Evolutionary conservation across 2,329 filamentous ascomycete species (phyloP).

Genomic region (Colletotrichum musae): DNA sequence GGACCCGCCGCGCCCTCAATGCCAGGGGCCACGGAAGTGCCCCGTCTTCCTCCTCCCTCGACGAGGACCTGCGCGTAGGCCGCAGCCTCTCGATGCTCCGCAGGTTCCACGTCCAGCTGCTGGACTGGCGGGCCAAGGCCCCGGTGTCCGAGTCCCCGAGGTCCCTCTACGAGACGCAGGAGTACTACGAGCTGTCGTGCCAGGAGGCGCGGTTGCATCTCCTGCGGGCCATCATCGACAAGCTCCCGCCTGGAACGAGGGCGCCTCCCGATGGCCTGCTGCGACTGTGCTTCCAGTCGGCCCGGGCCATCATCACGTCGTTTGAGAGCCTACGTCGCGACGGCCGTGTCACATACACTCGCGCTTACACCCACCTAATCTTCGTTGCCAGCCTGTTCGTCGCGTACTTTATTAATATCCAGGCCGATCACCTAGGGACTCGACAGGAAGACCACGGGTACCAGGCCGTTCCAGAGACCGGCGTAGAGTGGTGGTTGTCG

Average conservation of each 20-base stretch:
- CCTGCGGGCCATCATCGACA: conserved; percentile 20
- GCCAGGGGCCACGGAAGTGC: not conserved
- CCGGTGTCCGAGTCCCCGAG: not conserved
- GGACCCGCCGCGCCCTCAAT: not conserved
- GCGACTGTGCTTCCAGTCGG: conserved; percentile 14
- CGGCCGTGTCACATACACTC: conserved; percentile 5
- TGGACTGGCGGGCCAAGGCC: conserved; percentile 18
- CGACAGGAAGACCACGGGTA: not conserved
- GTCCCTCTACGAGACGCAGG: conserved; percentile 9
- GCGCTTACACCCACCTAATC: conserved; percentile 24
- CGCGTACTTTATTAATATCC: conserved; percentile 7
- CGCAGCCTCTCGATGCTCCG: not conserved
- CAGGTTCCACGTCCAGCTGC: conserved; percentile 16
- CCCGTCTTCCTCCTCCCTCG: not conserved
- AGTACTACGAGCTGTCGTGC: conserved; percentile 27
- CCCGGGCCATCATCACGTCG: conserved; percentile 27
- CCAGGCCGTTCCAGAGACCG: not conserved
- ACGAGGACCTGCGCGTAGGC: not conserved
- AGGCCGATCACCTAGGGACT: not conserved
- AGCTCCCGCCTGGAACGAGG: not conserved
- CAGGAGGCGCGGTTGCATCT: conserved; percentile 25
- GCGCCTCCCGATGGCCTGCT: not conserved
- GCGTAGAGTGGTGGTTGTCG: not conserved
- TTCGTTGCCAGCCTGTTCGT: conserved; percentile 30
- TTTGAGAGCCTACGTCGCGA: conserved; percentile 13